Evolutionary conservation across 2,329 filamentous ascomycete species (phyloP), one percentile per base, ranked within the genome.

Genomic region (Epichloe festucae): DNA sequence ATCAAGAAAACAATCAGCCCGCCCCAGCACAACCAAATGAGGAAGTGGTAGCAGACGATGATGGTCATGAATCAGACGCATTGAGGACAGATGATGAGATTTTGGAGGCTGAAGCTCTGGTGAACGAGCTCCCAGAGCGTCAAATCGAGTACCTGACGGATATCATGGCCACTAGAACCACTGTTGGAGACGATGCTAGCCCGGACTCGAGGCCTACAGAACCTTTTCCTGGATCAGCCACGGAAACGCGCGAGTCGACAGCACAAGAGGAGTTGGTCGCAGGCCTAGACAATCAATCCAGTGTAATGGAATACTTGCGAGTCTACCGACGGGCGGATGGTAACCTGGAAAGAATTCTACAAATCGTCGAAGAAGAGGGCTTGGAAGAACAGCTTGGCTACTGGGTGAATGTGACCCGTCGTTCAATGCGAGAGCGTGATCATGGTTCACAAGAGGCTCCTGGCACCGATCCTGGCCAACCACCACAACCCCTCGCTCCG

Each of bases 321-420:
- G 81, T 78, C 39, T 83, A 81, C 64, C 71, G 74, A 42, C 76
- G 77, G 51, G 80, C 81, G 1, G 73, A 74, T 43, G 81, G 81
- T 4, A 74, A 85, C 57, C 74, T 75, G 0, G 71, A 77, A 38
- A 74, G 73, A 53, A 79, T 86, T 27, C 57, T 84, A 3, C 69
- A 73, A 41, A 79, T 86, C 21, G 81, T 85, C 35, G 73, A 76
- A 40, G 74, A 79, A 39, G 81, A 85, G 57, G 73, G 76, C 4
- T 71, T 79, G 2, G 72, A 77, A 51, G 76, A 79, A 11, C 75
- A 77, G 48, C 71, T 87, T 36, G 69, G 71, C 11, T 79, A 80
- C 62, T 79, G 81, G 71, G 72, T 84, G 11, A 70, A 73, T 35
- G 68, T 78, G 23, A 78, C 81, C 54, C 70, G 59, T 4, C 58